Conservation (phyloP, 2,329 filamentous ascomycete species). For the Cladosporium oxysporum region DNA sequence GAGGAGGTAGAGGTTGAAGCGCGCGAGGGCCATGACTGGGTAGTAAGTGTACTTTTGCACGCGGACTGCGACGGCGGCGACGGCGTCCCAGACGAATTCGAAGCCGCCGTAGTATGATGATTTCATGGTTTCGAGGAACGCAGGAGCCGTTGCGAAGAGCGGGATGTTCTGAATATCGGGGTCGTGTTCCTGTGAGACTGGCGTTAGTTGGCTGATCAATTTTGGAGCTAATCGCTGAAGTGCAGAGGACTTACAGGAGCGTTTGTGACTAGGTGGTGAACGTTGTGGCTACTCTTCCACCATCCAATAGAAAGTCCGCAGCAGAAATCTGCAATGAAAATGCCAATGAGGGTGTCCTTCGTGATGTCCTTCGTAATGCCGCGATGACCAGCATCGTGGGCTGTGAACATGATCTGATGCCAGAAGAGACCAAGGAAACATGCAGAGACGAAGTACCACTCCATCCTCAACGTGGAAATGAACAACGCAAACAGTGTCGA, state of each 20-base stretch:
- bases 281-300: constrained; percentile 69
- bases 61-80: constrained; percentile 69
- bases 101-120: constrained; percentile 79
- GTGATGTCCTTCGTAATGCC: constrained; percentile 63
- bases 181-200: constrained; percentile 40
- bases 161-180: constrained; percentile 65
- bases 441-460: constrained; percentile 61
- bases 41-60: constrained; percentile 84
- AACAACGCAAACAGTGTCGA: constrained; percentile 53
- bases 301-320: constrained; percentile 67
- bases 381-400: constrained; percentile 65
- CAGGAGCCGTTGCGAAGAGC: constrained; percentile 82
- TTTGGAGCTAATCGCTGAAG: not conserved
- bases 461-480: constrained; percentile 46
- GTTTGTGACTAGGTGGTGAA: constrained; percentile 68
- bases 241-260: constrained; percentile 45
- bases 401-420: constrained; percentile 70
- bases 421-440: constrained; percentile 63
- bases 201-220: constrained; percentile 24
- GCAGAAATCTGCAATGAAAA: constrained; percentile 66
- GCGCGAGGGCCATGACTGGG: constrained; percentile 73
- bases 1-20: constrained; percentile 83
- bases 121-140: constrained; percentile 70
- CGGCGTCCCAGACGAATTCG: constrained; percentile 73
- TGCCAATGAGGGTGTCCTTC: constrained; percentile 60